Evolutionary conservation across 2,329 filamentous ascomycete species (phyloP).

Genomic region (Aspergillus phoenicis): DNA sequence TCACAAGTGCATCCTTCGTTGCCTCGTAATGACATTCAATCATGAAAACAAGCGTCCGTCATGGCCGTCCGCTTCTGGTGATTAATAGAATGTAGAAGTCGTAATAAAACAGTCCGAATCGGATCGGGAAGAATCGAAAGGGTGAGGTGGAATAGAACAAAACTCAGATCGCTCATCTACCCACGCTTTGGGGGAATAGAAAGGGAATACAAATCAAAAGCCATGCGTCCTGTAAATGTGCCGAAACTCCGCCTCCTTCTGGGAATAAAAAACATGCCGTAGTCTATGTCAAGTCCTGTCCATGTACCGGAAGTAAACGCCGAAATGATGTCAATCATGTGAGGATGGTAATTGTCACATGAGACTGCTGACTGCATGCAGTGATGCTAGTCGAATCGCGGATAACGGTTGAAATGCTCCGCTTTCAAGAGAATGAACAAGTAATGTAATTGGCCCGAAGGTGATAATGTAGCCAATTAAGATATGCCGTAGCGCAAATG

Average conservation of each 20-base stretch:
- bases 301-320: slow-evolving; percentile 4
- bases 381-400: not conserved
- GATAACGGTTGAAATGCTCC: not conserved
- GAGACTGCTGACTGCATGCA: not conserved
- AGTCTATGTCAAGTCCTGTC: slow-evolving; percentile 26
- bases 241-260: slow-evolving; percentile 26
- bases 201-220: slow-evolving; percentile 7
- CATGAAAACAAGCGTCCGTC: slow-evolving; percentile 10
- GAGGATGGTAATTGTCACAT: not conserved
- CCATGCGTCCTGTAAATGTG: slow-evolving; percentile 14
- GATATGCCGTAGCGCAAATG: not conserved
- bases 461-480: not conserved
- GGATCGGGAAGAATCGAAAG: not conserved
- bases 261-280: slow-evolving; percentile 20
- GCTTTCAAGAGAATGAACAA: not conserved
- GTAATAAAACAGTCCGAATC: slow-evolving; percentile 10
- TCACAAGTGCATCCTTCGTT: slow-evolving; percentile 16
- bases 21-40: slow-evolving; percentile 18
- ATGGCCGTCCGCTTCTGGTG: not conserved
- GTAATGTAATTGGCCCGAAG: not conserved
- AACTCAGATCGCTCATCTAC: slow-evolving; percentile 19
- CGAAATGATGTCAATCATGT: slow-evolving; percentile 7
- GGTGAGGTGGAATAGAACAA: slow-evolving; percentile 4
- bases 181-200: slow-evolving; percentile 13
- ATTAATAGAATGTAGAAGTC: not conserved